phyloP scores from a whole-genome alignment of 2,329 filamentous ascomycete genomes.

The Colletotrichum acutatum region DNA sequence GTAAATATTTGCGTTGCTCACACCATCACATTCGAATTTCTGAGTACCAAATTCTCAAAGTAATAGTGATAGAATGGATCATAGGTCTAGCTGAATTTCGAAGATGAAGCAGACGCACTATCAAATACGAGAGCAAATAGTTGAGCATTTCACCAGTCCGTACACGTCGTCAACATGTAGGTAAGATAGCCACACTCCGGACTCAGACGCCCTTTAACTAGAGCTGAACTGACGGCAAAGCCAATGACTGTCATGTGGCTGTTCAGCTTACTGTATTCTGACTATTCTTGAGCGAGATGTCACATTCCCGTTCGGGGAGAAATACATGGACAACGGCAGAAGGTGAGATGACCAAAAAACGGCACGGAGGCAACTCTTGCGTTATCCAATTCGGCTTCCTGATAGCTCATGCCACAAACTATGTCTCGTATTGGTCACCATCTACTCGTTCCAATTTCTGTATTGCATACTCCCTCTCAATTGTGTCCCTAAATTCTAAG shows the following conservation, averaged over 20 bases:
- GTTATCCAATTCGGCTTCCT: background rate
- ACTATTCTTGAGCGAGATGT: background rate
- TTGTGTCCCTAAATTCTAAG: too few relatives aligned
- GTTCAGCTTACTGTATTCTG: background rate
- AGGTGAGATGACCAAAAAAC: background rate
- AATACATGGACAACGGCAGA: background rate
- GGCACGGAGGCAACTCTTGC: background rate
- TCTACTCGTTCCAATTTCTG: background rate
- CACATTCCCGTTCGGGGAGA: background rate
- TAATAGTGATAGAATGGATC: too few relatives aligned
- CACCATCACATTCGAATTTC: background rate
- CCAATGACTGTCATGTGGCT: background rate
- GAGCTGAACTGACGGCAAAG: background rate
- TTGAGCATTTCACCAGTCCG: background rate
- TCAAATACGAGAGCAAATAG: background rate
- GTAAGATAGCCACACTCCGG: background rate
- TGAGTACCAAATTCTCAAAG: too few relatives aligned
- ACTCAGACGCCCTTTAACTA: background rate
- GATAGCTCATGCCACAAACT: background rate
- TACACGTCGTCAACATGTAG: background rate
- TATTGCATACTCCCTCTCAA: background rate
- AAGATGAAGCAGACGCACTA: background rate
- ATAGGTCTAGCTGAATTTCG: background rate
- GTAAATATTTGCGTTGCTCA: too few relatives aligned
- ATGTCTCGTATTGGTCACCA: background rate